Percentiles rank a stretch among this genome's conserved stretches.
Evolutionary conservation across 306 rosid genomes (phyloP).

Genomic region (Malus sieversii): DNA sequence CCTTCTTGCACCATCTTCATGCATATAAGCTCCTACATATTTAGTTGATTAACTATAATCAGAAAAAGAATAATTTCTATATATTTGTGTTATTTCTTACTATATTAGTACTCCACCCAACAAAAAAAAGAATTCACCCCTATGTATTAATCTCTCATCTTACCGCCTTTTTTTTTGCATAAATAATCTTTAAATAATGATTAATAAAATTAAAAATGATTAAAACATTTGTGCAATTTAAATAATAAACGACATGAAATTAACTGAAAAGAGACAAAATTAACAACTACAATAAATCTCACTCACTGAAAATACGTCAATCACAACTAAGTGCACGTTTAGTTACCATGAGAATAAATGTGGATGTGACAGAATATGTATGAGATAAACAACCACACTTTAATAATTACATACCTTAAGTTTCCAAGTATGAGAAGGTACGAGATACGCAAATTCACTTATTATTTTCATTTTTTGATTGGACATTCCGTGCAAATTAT

Average conservation of each 20-base stretch:
- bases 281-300: too few relatives aligned
- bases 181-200: too few relatives aligned
- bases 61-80: too few relatives aligned
- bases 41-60: background rate
- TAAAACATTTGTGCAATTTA: background rate
- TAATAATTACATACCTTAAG: too few relatives aligned
- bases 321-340: background rate
- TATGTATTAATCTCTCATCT: background rate
- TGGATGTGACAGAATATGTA: background rate
- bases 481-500: too few relatives aligned
- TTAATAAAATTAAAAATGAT: too few relatives aligned
- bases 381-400: too few relatives aligned
- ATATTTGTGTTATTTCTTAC: background rate
- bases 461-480: too few relatives aligned
- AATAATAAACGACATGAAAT: too few relatives aligned
- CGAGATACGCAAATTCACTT: too few relatives aligned
- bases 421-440: background rate
- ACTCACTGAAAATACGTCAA: too few relatives aligned
- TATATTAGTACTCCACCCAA: background rate
- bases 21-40: background rate
- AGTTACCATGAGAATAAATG: background rate
- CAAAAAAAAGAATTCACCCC: background rate
- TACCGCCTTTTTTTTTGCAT: background rate
- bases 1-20: conserved; percentile 31
- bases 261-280: too few relatives aligned